Evolutionary conservation across 1,284 basidiomycete species (phyloP), one percentile per base, ranked within the genome.

Genomic region (Cystobasidiaceae sp.): DNA sequence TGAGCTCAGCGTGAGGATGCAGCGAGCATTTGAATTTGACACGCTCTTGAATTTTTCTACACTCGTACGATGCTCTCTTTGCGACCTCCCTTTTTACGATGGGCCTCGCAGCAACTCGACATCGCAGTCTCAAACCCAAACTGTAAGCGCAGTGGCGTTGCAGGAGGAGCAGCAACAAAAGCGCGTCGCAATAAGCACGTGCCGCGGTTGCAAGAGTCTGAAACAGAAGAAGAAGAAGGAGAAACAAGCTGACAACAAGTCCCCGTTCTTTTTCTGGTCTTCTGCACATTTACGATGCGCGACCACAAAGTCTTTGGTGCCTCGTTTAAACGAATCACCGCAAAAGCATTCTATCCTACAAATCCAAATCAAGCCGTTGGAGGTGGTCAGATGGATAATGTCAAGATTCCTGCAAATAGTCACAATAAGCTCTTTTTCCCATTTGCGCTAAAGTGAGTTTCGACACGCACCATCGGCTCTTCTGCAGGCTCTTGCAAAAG

Each of bases 261-360:
- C n/a, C 11, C 2, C 25, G 51, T 15, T 13, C 17, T n/a, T 15
- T 46, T 44, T 58, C 17, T 39, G 4, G 8, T n/a, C n/a, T n/a
- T n/a, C n/a, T n/a, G n/a, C 5, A 8, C 4, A 2, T 4, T 43
- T 25, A 21, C 71, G n/a, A n/a, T n/a, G n/a, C n/a, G n/a, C n/a
- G n/a, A n/a, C n/a, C n/a, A n/a, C n/a, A n/a, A n/a, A 73, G 72
- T 74, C 69, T 74, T 74, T 44, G 73, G 73, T 8, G 72, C 69
- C 4, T 59, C 66, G 32, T 73, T 74, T 15, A 33, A 67, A 30
- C 43, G 62, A 39, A 69, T 74, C 41, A 50, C 49, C 3, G 73
- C 73, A 15, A 70, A 70, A 17, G 72, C 70, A 0, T 73, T 66
- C 56, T 73, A 74, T 60, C 69, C 72, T 13, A 61, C 61, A 8